These are phyloP conservation scores for Durio zibethinus DNA, from an alignment of 345 rosid species.

Conservation along the genomic window DNA sequence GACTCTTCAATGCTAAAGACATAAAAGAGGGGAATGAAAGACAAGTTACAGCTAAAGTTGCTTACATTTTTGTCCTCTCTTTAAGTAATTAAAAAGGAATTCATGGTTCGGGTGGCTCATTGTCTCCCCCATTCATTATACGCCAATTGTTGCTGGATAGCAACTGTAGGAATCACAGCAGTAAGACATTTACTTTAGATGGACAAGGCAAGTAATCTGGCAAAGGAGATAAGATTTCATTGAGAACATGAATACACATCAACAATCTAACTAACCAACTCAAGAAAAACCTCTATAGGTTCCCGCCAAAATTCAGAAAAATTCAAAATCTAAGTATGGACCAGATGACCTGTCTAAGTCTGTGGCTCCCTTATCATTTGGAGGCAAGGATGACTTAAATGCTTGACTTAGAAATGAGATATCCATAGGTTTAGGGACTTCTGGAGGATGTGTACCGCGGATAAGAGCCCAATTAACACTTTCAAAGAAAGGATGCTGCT, in stretches of 20 bases:
- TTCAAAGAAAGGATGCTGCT: conserved; percentile 62
- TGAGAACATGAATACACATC: conserved; percentile 13
- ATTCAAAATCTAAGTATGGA: conserved; percentile 20
- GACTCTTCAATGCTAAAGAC: neutral
- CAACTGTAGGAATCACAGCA: neutral
- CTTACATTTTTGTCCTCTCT: conserved; percentile 7
- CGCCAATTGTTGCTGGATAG: neutral
- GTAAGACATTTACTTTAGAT: conserved; percentile 1
- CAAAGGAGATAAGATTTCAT: conserved; percentile 11
- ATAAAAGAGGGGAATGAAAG: neutral
- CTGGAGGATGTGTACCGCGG: conserved; percentile 38
- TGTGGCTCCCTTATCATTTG: conserved; percentile 2
- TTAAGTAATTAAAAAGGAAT: conserved; percentile 3
- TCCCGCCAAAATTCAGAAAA: conserved; percentile 12
- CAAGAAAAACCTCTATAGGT: neutral
- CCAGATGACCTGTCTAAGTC: conserved; percentile 15
- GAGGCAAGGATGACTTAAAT: conserved; percentile 4
- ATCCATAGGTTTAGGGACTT: conserved; percentile 28
- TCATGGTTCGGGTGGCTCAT: neutral
- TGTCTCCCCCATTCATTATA: neutral
- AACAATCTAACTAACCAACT: conserved; percentile 2
- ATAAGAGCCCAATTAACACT: conserved; percentile 64
- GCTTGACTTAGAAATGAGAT: conserved; percentile 14
- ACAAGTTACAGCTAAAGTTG: conserved; percentile 18
- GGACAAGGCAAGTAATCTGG: neutral